Evolutionary conservation across 306 rosid species (phyloP).

Genomic region (Pueraria montana): DNA sequence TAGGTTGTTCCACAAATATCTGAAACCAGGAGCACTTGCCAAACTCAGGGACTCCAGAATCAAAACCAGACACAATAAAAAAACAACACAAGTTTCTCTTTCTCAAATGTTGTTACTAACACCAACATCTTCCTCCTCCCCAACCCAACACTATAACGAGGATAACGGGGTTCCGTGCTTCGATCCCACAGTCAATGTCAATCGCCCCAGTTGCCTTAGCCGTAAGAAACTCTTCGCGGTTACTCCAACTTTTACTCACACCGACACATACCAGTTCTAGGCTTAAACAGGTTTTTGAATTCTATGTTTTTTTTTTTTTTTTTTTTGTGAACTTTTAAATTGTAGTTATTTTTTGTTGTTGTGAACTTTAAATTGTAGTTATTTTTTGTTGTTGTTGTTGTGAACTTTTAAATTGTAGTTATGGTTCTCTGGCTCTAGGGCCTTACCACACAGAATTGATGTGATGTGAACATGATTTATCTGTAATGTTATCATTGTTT

Average conservation of each 20-base stretch:
- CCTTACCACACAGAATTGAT: background rate
- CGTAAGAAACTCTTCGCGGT: slow-evolving; percentile 54
- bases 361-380: too few species aligned
- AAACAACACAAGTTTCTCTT: background rate
- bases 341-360: too few species aligned
- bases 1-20: slow-evolving; percentile 24
- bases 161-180: slow-evolving; percentile 50
- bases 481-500: background rate
- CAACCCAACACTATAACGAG: background rate
- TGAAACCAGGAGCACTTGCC: too few species aligned
- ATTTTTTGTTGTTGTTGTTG: too few species aligned
- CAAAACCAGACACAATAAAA: background rate
- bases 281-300: background rate
- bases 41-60: background rate
- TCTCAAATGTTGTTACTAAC: background rate
- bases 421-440: background rate
- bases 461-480: background rate
- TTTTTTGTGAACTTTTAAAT: background rate
- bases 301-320: background rate
- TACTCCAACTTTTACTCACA: slow-evolving; percentile 40
- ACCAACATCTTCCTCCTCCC: background rate
- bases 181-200: background rate
- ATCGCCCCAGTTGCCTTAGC: slow-evolving; percentile 45
- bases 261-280: background rate
- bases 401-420: background rate